Evolutionary conservation across 1,284 basidiomycete genomes (phyloP), one percentile per base, ranked within the genome.

Genomic region (Cutaneotrichosporon mucoides): DNA sequence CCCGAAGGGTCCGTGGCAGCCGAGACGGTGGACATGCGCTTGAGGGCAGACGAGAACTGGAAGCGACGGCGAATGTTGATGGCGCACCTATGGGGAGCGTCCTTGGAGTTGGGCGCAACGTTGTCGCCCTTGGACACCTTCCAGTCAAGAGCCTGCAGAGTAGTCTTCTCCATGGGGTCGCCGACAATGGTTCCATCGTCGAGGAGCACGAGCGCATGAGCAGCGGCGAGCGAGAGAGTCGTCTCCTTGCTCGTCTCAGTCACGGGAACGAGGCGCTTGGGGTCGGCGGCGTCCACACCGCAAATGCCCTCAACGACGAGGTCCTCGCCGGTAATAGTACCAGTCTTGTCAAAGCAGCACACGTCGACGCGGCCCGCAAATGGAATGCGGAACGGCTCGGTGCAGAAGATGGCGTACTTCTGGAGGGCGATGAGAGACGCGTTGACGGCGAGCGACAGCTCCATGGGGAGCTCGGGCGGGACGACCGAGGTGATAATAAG

Each of bases 121-220:
- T 82, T 77, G 71, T 94, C 90, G 48, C 84, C 90, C 78, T 88
- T 89, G 42, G 81, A 82, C 16, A 99, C 77, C 65, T 87, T 85
- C 95, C 95, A 99, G 60, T 90, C 87, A 49, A 99, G 83, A 1
- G 92, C 89, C 66, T 93, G 90, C 13, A 99, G 81, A 0, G 95
- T 95, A 0, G 91, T 95, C 80, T 95, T 95, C 78, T 99, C 95
- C 95, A 99, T 99, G 0, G 96, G 95, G 75, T 99, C 96, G 12
- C 95, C 96, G 40, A 99, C 94, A 41, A 96, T 82, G 1, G 87
- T 88, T 4, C 92, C 95, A 71, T 84, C 83, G 52, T 97, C 93
- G 42, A 99, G 83, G 54, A 91, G 83, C 16, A 99, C 95, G 4
- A 99, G 82, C 0, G 96, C 94, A 72, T 99, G 96, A 0, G 96